Evolutionary conservation across 1,139 yeast species (phyloP).

Genomic region (Pichia cactophila): DNA sequence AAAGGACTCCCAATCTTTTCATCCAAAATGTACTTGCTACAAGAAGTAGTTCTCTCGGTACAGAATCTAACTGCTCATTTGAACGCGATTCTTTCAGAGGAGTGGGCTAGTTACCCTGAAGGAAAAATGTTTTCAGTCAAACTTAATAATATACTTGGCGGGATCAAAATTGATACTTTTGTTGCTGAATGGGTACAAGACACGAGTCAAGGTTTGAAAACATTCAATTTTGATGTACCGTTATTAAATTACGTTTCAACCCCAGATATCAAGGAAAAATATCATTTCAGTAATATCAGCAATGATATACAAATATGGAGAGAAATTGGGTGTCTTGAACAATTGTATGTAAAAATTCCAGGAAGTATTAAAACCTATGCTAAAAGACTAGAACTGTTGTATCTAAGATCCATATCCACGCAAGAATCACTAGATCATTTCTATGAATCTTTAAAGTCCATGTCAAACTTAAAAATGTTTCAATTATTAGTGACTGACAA

Average conservation of each 20-base stretch:
- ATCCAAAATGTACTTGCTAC: constrained; percentile 43
- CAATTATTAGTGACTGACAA: constrained; percentile 38
- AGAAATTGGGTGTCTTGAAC: constrained; percentile 46
- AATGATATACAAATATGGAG: constrained; percentile 39
- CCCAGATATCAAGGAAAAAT: constrained; percentile 2
- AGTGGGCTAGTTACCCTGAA: constrained; percentile 69
- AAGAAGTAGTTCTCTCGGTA: constrained; percentile 40
- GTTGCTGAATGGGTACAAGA: constrained; percentile 44
- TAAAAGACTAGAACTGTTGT: constrained; percentile 40
- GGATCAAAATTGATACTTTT: constrained; percentile 37
- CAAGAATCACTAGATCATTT: constrained; percentile 41
- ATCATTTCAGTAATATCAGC: constrained; percentile 46
- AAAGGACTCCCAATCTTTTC: constrained; percentile 43
- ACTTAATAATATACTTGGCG: constrained; percentile 37
- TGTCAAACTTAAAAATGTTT: constrained; percentile 33
- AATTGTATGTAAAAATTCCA: constrained; percentile 57
- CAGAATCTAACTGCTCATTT: constrained; percentile 35
- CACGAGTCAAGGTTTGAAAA: constrained; percentile 14
- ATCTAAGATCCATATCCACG: constrained; percentile 53
- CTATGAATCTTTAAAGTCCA: constrained; percentile 18
- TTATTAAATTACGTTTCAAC: constrained; percentile 29
- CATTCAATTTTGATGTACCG: constrained; percentile 30
- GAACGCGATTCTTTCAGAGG: constrained; percentile 53
- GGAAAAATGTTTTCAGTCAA: constrained; percentile 59
- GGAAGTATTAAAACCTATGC: constrained; percentile 36